Evolutionary conservation across 2,329 filamentous ascomycete genomes (phyloP).

Genomic region (Arthrocladium fulminans): DNA sequence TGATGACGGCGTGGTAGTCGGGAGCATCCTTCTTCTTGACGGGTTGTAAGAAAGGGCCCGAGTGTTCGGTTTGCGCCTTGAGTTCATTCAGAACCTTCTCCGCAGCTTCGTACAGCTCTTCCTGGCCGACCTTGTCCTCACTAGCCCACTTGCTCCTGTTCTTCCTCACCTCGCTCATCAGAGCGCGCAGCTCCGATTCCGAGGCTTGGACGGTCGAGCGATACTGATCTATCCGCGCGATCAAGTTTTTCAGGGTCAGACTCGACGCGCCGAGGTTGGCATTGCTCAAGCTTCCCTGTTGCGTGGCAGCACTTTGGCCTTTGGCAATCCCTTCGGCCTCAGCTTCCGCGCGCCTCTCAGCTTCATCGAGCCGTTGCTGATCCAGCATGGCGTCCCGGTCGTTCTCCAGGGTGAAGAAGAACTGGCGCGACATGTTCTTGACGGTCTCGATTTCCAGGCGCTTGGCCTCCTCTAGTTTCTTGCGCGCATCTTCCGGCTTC

Average conservation of each 20-base stretch:
- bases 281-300: slow-evolving; percentile 82
- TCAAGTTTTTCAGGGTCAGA: slow-evolving; percentile 91
- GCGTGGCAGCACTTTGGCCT: slow-evolving; percentile 47
- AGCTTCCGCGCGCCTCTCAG: slow-evolving; percentile 89
- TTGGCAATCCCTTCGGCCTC: slow-evolving; percentile 65
- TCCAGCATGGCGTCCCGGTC: slow-evolving; percentile 95
- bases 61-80: slow-evolving; percentile 95
- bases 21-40: slow-evolving; percentile 97
- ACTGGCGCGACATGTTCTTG: slow-evolving; percentile 80
- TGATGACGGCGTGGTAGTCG: slow-evolving; percentile 79
- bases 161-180: slow-evolving; percentile 97
- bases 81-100: slow-evolving; percentile 96
- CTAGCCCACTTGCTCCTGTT: slow-evolving; percentile 98
- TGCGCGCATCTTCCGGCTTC: slow-evolving; percentile 77
- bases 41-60: slow-evolving; percentile 84
- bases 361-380: slow-evolving; percentile 92
- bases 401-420: slow-evolving; percentile 92
- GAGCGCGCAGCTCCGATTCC: slow-evolving; percentile 78
- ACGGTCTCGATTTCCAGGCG: slow-evolving; percentile 83
- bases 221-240: slow-evolving; percentile 89
- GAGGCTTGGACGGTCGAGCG: slow-evolving; percentile 82
- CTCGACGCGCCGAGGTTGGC: slow-evolving; percentile 94
- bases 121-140: slow-evolving; percentile 93
- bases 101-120: slow-evolving; percentile 91
- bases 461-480: slow-evolving; percentile 85